Evolutionary conservation across 2,329 filamentous ascomycete genomes (phyloP).

Genomic region (Fusarium coffeatum): DNA sequence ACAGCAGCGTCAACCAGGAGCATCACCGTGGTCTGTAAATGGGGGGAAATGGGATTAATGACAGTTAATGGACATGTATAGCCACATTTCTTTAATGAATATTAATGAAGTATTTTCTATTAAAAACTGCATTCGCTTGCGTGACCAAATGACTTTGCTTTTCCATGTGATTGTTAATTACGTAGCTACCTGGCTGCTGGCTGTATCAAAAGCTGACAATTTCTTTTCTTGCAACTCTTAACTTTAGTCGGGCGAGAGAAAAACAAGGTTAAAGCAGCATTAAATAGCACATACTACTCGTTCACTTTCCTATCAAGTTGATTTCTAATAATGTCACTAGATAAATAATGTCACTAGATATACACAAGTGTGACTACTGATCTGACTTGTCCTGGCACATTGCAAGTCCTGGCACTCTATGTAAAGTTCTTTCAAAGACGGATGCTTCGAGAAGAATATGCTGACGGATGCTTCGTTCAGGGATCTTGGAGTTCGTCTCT

Average conservation of each 20-base stretch:
- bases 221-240: not conserved
- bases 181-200: not conserved
- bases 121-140: not conserved
- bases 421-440: not conserved
- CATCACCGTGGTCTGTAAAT: constrained; percentile 59
- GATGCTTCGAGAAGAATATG: not conserved
- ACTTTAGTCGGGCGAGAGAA: not conserved
- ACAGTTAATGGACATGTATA: constrained; percentile 39
- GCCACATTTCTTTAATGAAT: constrained; percentile 29
- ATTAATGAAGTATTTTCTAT: constrained; percentile 25
- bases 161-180: not conserved
- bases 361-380: not conserved
- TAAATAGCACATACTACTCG: too few species aligned
- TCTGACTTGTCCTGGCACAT: not conserved
- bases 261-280: not conserved
- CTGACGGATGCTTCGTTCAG: not conserved
- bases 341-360: not conserved
- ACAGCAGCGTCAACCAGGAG: constrained; percentile 63
- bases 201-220: not conserved
- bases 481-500: not conserved
- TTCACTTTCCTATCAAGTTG: not conserved
- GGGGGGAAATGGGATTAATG: not conserved
- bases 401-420: not conserved
- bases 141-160: not conserved
- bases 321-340: too few species aligned